These are phyloP conservation scores for Spirogloea muscicola DNA, from an alignment of 139 green algal genomes.

Conservation along the genomic window DNA sequence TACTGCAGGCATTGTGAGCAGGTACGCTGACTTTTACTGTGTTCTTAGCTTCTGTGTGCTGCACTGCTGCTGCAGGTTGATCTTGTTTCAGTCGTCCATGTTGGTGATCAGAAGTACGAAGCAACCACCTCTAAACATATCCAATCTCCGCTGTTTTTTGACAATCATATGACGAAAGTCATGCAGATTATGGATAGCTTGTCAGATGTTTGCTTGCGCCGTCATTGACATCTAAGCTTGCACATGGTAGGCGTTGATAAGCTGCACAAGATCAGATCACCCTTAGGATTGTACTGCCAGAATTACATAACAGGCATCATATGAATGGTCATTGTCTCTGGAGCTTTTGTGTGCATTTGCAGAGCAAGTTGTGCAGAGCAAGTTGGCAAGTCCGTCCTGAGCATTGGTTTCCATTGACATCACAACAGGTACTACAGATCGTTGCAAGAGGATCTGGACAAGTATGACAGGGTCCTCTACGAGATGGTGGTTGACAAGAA, in stretches of 20 bases:
- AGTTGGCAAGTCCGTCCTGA: neutral
- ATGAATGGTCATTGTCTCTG: too few species aligned
- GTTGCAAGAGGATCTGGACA: constrained; percentile 30
- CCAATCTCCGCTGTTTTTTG: neutral
- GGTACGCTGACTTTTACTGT: neutral
- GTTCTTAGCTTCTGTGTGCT: neutral
- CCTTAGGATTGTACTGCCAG: too few species aligned
- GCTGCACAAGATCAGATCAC: too few species aligned
- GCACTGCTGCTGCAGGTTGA: constrained; percentile 14
- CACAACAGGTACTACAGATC: constrained; percentile 34
- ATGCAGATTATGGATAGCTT: neutral
- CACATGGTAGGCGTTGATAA: neutral
- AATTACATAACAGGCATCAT: too few species aligned
- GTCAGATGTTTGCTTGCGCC: neutral
- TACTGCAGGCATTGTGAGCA: neutral
- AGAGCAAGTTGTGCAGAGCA: too few species aligned
- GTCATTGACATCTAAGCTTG: neutral
- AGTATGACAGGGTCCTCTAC: constrained; percentile 47
- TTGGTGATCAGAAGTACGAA: constrained; percentile 34
- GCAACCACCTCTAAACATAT: neutral
- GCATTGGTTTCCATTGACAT: neutral
- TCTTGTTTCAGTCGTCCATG: constrained; percentile 32
- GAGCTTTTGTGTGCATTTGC: neutral
- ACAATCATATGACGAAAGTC: neutral
- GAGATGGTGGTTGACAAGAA: constrained; percentile 51